phyloP scores from a whole-genome alignment of 345 rosid species.

The Laguncularia racemosa region DNA sequence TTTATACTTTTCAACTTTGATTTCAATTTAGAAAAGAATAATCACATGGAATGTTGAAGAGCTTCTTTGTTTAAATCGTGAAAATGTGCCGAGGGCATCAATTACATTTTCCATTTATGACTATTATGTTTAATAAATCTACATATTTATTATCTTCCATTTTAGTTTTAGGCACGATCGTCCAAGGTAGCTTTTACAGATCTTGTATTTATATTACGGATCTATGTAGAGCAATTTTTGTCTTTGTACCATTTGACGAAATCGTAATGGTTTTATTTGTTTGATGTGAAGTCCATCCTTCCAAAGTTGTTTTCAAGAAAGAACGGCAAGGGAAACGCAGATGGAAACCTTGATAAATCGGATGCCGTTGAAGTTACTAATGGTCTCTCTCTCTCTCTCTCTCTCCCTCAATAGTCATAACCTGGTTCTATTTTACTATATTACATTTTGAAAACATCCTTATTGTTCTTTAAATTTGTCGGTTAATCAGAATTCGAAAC shows the following conservation, averaged over 20 bases:
- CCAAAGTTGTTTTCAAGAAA: conserved; percentile 66
- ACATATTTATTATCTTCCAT: background rate
- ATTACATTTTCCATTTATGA: too few relatives aligned
- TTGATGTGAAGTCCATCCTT: conserved; percentile 37
- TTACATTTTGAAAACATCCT: background rate
- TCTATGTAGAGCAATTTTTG: too few relatives aligned
- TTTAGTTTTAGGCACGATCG: background rate
- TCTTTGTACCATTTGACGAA: too few relatives aligned
- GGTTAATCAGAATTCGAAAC: conserved; percentile 31
- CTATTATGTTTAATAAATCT: background rate
- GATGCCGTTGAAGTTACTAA: conserved; percentile 18
- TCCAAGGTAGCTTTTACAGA: too few relatives aligned
- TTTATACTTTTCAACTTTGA: too few relatives aligned
- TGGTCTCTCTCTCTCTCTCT: conserved; percentile 29
- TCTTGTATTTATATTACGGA: too few relatives aligned
- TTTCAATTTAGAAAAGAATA: too few relatives aligned
- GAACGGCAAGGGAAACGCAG: conserved; percentile 27
- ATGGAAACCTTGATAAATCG: conserved; percentile 19
- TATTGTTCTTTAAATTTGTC: background rate
- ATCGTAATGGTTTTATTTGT: background rate
- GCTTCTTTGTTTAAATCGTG: too few relatives aligned
- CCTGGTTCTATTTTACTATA: too few relatives aligned
- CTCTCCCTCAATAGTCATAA: conserved; percentile 2
- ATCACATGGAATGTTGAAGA: too few relatives aligned
- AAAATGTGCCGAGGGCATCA: too few relatives aligned